phyloP scores from a whole-genome alignment of 2,329 filamentous ascomycete genomes.

The Penicillium occitanis region DNA sequence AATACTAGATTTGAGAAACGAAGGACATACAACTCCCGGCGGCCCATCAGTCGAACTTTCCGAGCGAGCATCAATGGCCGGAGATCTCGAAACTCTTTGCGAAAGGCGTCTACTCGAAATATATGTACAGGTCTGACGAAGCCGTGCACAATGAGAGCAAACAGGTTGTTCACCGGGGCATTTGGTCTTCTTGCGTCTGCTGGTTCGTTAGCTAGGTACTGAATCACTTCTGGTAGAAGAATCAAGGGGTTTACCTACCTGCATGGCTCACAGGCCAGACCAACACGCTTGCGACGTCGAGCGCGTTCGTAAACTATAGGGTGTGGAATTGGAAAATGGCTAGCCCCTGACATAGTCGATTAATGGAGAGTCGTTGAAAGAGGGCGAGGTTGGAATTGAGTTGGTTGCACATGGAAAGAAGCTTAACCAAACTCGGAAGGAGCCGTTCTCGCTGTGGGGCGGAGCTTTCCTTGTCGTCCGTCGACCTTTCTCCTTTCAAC shows the following conservation, averaged over 20 bases:
- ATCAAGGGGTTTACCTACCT: constrained; percentile 37
- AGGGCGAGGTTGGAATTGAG: not conserved
- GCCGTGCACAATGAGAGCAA: constrained; percentile 52
- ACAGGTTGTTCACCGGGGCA: constrained; percentile 53
- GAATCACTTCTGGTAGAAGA: not conserved
- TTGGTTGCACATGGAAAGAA: constrained; percentile 1
- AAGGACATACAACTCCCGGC: constrained; percentile 1
- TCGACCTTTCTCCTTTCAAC: not conserved
- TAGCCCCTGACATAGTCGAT: not conserved
- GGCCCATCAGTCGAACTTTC: constrained; percentile 16
- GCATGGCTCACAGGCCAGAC: constrained; percentile 46
- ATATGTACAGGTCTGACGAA: constrained; percentile 51
- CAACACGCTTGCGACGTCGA: constrained; percentile 37
- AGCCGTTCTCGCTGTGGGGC: constrained; percentile 7
- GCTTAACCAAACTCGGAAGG: constrained; percentile 1
- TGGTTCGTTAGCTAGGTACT: constrained; percentile 18
- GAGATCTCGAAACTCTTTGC: constrained; percentile 4
- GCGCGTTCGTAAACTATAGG: not conserved
- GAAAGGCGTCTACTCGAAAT: constrained; percentile 28
- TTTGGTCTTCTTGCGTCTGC: constrained; percentile 53
- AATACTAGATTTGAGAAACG: not conserved
- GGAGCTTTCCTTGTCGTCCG: not conserved
- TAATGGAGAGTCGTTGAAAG: not conserved
- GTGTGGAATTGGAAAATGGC: not conserved
- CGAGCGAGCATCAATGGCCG: constrained; percentile 17